Base-by-base conservation (phyloP, 2,329 filamentous ascomycete species). In the Fusarium lyarnte region DNA sequence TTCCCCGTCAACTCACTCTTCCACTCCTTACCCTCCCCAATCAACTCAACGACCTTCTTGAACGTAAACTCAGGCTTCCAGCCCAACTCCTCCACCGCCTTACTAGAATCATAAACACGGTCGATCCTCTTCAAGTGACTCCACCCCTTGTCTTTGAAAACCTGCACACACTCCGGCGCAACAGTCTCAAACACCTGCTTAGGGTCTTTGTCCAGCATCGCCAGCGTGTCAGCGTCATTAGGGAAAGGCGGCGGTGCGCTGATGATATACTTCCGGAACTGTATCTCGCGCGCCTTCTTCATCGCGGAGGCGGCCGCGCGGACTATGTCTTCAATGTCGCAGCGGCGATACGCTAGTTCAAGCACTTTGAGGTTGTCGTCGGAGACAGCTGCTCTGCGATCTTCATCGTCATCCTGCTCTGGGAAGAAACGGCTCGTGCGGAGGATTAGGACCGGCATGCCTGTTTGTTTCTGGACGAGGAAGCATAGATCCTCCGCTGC, bases 361-460 rank as follows among this genome's bases (percentile, higher is more conserved):
- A 85, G 75, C 11, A 86, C 82, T 70, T 86, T 86, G 45, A 86
- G 79, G 66, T 86, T 86, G n/a, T 82, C 83, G 35, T 82, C 83
- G 6, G 63, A 74, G 60, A 85, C 77, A 5, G 77, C 72, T 13
- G 68, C 71, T 29, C 84, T 79, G 2, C 84, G 77, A 31, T 81
- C 80, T 9, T 81, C 81, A 58, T 86, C 84, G 63, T 86, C 85
- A 54, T 86, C 85, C 23, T 79, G 78, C 72, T 86, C 85, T 0
- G 84, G 84, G 67, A 86, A 87, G 80, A 87, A 87, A 53, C 85
- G 82, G 54, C 81, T 84, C 6, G 82, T 83, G n/a, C 85, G 82
- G 13, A 87, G 79, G 10, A 87, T 78, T 0, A 87, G 42, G 2
- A 83, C 77, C 0, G 85, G 84, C 69, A 87, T 72, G 4, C 72